Conservation (phyloP, 257 asterid species). For the Agastache rugosa region DNA sequence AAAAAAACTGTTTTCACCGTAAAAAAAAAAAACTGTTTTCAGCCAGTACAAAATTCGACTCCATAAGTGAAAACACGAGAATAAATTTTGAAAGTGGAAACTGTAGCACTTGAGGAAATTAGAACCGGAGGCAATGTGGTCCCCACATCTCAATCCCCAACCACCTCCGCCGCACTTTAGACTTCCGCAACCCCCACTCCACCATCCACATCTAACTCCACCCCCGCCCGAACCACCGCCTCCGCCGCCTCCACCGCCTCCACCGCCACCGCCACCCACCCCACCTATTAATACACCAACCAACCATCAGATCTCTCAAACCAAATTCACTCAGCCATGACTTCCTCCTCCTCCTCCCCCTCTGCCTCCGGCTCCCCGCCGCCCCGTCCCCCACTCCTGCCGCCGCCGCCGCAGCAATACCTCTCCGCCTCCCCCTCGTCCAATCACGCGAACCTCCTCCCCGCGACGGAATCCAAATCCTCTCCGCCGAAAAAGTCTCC, state of each 20-base stretch:
- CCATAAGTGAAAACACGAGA: not conserved
- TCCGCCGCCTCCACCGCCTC: conserved; percentile 22
- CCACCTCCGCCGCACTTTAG: conserved; percentile 38
- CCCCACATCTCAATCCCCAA: conserved; percentile 33
- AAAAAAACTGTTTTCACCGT: not conserved
- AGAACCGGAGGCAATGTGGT: conserved; percentile 36
- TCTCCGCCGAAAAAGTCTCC: conserved; percentile 59
- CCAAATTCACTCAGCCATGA: conserved; percentile 28
- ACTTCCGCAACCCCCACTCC: conserved; percentile 33
- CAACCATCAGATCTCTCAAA: conserved; percentile 15
- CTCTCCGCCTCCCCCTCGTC: conserved; percentile 41
- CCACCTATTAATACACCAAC: not conserved
- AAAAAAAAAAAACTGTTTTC: not conserved
- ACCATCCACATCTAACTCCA: conserved; percentile 19
- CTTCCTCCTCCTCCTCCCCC: conserved; percentile 41
- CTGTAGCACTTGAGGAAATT: conserved; percentile 33
- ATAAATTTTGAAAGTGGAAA: not conserved
- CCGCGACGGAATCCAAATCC: conserved; percentile 35
- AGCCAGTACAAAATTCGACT: not conserved
- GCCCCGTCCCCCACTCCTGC: conserved; percentile 11
- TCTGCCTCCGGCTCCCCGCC: conserved; percentile 37
- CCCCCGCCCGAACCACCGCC: conserved; percentile 8
- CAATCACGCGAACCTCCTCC: conserved; percentile 20
- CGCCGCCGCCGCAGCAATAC: conserved; percentile 30
- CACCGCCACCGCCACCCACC: conserved; percentile 34